Evolutionary conservation across 2,329 filamentous ascomycete genomes (phyloP), one percentile per base, ranked within the genome.

Genomic region (Nemania sp.): DNA sequence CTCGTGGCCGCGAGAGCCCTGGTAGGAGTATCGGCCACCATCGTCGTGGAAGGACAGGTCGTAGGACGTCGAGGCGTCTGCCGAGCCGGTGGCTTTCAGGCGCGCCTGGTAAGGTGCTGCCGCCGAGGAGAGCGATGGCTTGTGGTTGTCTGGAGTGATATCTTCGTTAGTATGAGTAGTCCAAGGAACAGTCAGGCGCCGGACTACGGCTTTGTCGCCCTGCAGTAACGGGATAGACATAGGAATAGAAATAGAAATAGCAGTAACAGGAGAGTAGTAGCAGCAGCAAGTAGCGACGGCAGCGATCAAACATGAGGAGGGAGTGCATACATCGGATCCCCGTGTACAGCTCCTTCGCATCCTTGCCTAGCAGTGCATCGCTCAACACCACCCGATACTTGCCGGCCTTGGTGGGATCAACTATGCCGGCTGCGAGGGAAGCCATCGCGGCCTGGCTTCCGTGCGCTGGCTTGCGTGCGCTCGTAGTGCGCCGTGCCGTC

Each of bases 361-460:
- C 69, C 58, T 79, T 81, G 36, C 80, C 80, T 30, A 84, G 72
- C 26, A 87, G 72, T 23, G 80, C 79, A 62, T 86, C 83, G 67
- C 84, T 85, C 39, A 87, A 74, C 41, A 86, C 77, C 51, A 87
- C 79, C 44, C 82, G 83, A 64, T 86, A 87, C 65, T 83, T 82
- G 53, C 77, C 82, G 54, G 76, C 73, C 69, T 82, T 80, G 49
- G 82, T 84, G 56, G 83, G 80, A 70, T 86, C 82, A 54, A 86
- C 56, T 52, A 69, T 64, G 57, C 66, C 67, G 57, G 66, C 57
- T 48, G 65, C 63, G 33, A 64, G 61, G 60, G 64, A 61, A 43
- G 68, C 57, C 68, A 68, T 67, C 26, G 52, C 44, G 44, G 36
- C 31, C 24, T 53, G 17, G 14, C 8, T 30, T 45, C n/a, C n/a